Evolutionary conservation across 345 rosid species (phyloP), one percentile per base, ranked within the genome.

Genomic region (Mallotus nudiflorus): DNA sequence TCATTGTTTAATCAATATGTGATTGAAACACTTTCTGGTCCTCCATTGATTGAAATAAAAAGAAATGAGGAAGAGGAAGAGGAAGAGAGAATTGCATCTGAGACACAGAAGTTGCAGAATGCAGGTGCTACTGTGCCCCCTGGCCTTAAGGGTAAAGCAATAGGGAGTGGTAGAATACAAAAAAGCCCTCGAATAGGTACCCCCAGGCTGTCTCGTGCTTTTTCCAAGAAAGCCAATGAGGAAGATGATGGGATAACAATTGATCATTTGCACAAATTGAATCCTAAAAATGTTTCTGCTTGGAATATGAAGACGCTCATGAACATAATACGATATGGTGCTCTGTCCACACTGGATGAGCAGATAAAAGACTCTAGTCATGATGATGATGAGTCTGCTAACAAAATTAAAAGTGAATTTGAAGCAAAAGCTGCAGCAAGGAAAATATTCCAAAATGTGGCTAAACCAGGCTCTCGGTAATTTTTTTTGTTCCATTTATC

Each of bases 221-320:
- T 72, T 44, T 52, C 80, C 49, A 60, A 37, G 68, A 62, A 55
- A 20, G 33, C 9, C 57, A 65, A 72, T 16, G 73, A 68, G 28
- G 81, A 22, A 18, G 71, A 65, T 8, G 74, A 78, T 7, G 71
- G 74, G 25, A 78, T 78, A 68, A 69, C 74, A 0, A 64, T 78
- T 28, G 74, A 78, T 60, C 77, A 73, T 31, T 59, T 78, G 74
- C 81, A 78, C 65, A 78, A 52, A 28, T 60, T 78, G 71, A 78
- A 65, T 58, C 73, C 69, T 6, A 72, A 62, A 67, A 77, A 77
- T 72, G 77, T 77, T 55, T 72, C 73, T 67, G 81, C 81, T 49
- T 77, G 81, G 81, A 77, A 77, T 68, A 77, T 77, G 81, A 77
- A 77, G 77, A 77, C 77, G 73, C 73, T 77, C 24, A 72, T 77